Percentiles rank a stretch among this genome's conserved stretches.
phyloP scores from a whole-genome alignment of 768 basidiomycete species.

The Mycena haematopus region DNA sequence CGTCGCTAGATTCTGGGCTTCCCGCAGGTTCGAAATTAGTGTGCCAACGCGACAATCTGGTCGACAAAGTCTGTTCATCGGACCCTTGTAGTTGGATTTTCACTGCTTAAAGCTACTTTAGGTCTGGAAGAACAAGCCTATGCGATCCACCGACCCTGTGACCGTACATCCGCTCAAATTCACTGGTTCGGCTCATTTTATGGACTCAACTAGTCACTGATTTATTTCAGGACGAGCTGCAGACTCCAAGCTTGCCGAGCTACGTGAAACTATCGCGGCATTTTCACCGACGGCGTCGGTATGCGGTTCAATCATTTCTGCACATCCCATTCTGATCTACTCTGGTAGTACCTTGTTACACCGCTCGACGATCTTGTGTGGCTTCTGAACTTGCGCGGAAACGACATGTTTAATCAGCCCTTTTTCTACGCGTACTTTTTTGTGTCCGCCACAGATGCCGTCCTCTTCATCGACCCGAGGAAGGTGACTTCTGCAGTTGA shows the following conservation, averaged over 20 bases:
- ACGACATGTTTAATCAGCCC: conserved; percentile 71
- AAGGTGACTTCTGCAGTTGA: conserved; percentile 51
- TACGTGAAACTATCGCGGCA: conserved; percentile 54
- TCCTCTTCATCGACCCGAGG: conserved; percentile 58
- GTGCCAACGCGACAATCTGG: conserved; percentile 61
- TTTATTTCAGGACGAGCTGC: conserved; percentile 43
- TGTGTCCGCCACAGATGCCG: conserved; percentile 50
- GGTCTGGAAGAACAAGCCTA: conserved; percentile 58
- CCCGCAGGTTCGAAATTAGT: conserved; percentile 51
- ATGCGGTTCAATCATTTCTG: conserved; percentile 40
- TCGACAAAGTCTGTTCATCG: conserved; percentile 51
- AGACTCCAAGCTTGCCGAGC: conserved; percentile 54
- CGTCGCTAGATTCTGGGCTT: conserved; percentile 46
- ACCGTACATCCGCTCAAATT: conserved; percentile 57
- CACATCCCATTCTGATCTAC: conserved; percentile 43
- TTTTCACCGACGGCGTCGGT: conserved; percentile 48
- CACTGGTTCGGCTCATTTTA: conserved; percentile 32
- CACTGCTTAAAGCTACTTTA: background rate
- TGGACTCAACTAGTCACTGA: background rate
- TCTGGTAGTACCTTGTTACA: conserved; percentile 57
- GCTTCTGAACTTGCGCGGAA: conserved; percentile 73
- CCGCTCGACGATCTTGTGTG: conserved; percentile 78
- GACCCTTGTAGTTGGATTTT: background rate
- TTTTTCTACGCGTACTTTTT: conserved; percentile 77
- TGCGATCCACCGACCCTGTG: conserved; percentile 52